These are phyloP conservation scores for Plasmodium adleri DNA, from an alignment of 169 alveolate genomes.

Conservation along the genomic window DNA sequence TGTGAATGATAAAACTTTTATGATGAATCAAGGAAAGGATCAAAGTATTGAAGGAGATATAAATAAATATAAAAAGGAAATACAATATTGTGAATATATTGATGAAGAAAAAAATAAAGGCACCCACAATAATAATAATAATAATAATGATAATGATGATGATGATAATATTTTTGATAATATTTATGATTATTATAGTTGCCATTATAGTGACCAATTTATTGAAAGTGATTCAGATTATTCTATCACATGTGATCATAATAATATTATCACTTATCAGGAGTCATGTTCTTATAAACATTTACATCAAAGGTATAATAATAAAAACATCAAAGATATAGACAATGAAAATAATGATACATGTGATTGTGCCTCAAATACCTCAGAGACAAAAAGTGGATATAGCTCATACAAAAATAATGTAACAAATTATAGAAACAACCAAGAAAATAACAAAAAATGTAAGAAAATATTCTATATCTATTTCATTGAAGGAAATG, in stretches of 20 bases:
- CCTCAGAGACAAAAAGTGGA: constrained; percentile 1
- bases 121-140: background rate
- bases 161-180: background rate
- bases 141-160: background rate
- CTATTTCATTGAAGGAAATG: background rate
- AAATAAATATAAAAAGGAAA: background rate
- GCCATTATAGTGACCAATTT: background rate
- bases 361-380: background rate
- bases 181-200: background rate
- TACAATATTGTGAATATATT: constrained; percentile 4
- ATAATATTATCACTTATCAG: too few species aligned
- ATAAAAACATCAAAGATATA: background rate
- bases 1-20: too few species aligned
- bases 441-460: background rate
- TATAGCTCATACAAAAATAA: background rate
- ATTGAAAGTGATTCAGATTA: background rate
- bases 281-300: background rate
- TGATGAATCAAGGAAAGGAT: too few species aligned
- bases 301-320: background rate
- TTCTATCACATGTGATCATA: too few species aligned
- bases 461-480: background rate
- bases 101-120: background rate
- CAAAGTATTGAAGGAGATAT: background rate
- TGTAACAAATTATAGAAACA: background rate
- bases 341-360: background rate